Percentiles rank a stretch among this genome's conserved stretches.
phyloP scores from a whole-genome alignment of 345 rosid species.

The Eucalyptus camaldulensis region DNA sequence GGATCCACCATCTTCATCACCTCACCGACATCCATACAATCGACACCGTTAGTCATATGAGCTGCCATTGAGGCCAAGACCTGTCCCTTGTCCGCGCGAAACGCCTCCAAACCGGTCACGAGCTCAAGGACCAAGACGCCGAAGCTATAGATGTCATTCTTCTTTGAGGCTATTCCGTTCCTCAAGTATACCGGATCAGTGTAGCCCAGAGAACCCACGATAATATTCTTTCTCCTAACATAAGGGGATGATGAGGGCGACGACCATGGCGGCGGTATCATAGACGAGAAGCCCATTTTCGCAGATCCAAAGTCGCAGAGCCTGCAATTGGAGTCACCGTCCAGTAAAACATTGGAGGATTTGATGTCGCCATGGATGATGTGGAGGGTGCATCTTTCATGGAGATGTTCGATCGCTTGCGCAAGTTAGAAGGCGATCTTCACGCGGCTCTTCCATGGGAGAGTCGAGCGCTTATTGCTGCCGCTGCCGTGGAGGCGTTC shows the following conservation, averaged over 20 bases:
- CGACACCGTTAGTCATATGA: not conserved
- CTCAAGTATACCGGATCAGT: constrained; percentile 73
- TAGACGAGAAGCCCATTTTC: constrained; percentile 64
- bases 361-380: constrained; percentile 83
- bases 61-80: constrained; percentile 2
- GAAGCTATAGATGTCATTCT: constrained; percentile 68
- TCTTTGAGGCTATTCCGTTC: constrained; percentile 69
- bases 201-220: constrained; percentile 79
- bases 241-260: not conserved
- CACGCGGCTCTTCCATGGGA: constrained; percentile 52
- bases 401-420: constrained; percentile 60
- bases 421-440: constrained; percentile 59
- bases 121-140: constrained; percentile 71
- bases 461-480: not conserved
- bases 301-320: constrained; percentile 87
- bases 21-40: not conserved
- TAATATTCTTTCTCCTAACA: constrained; percentile 21
- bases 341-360: constrained; percentile 65
- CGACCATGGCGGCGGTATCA: constrained; percentile 11
- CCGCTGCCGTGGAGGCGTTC: constrained; percentile 37
- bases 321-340: constrained; percentile 44
- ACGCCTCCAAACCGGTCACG: constrained; percentile 57
- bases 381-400: constrained; percentile 58
- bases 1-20: constrained; percentile 18
- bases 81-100: constrained; percentile 7